Evolutionary conservation across 1,284 basidiomycete genomes (phyloP).

Genomic region (Cystobasidium slooffiae): DNA sequence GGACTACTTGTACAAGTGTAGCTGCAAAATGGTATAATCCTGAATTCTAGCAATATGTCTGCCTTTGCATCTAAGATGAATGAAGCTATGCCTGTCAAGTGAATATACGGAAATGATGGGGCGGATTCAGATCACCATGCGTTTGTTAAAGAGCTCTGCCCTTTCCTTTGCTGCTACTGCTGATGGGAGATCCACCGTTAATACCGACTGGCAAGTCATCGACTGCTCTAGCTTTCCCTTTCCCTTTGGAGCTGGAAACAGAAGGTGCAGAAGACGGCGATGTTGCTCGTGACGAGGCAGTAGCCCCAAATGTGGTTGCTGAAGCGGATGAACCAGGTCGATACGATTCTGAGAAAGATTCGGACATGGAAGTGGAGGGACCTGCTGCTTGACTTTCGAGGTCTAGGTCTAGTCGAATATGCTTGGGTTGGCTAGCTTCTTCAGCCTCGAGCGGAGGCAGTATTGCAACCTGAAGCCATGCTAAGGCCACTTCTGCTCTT

Average conservation of each 20-base stretch:
- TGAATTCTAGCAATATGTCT: too few species aligned
- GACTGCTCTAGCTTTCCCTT: constrained; percentile 44
- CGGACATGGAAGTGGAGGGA: constrained; percentile 2
- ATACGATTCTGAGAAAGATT: background rate
- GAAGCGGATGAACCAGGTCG: constrained; percentile 8
- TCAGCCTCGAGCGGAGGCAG: constrained; percentile 63
- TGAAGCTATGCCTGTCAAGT: too few species aligned
- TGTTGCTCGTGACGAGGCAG: constrained; percentile 2
- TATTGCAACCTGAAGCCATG: constrained; percentile 77
- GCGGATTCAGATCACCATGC: too few species aligned
- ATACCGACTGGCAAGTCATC: background rate
- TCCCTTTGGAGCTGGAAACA: constrained; percentile 30
- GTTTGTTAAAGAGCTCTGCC: background rate
- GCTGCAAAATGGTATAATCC: too few species aligned
- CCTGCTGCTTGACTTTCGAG: background rate
- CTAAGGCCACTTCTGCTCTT: constrained; percentile 75
- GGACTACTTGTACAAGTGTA: too few species aligned
- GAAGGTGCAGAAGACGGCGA: background rate
- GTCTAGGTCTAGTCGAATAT: background rate
- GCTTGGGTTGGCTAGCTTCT: constrained; percentile 56
- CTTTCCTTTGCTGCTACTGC: constrained; percentile 10
- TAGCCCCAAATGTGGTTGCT: background rate
- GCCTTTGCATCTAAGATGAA: too few species aligned
- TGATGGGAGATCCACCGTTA: background rate
- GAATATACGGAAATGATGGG: too few species aligned